phyloP scores from a whole-genome alignment of 2,329 filamentous ascomycete genomes.

The Elsinoe australis region DNA sequence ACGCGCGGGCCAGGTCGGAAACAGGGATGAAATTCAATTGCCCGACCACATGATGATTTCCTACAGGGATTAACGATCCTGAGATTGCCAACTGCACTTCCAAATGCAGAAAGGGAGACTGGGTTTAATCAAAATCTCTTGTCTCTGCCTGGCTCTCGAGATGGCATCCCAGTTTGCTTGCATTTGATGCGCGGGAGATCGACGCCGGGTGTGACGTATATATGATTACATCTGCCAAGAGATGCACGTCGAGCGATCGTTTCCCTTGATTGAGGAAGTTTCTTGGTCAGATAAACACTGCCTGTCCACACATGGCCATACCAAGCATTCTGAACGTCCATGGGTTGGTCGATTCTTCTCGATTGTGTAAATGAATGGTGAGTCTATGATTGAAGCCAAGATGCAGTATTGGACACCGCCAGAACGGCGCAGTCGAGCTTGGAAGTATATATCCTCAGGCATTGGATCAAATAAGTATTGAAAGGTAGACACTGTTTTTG shows the following conservation, averaged over 20 bases:
- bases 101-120: no score
- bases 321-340: slow-evolving; percentile 9
- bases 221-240: slow-evolving; percentile 14
- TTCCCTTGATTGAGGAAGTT: no score
- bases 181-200: slow-evolving; percentile 10
- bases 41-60: not conserved
- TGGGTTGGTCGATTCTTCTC: not conserved
- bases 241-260: slow-evolving; percentile 3
- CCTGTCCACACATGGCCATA: no score
- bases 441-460: not conserved
- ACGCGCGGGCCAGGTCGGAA: not conserved
- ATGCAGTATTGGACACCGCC: slow-evolving; percentile 2
- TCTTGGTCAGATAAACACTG: slow-evolving; percentile 4
- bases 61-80: slow-evolving; percentile 9
- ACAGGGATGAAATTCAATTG: slow-evolving; percentile 1
- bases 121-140: no score
- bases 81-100: slow-evolving; percentile 4
- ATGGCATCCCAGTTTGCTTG: not conserved
- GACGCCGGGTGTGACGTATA: slow-evolving; percentile 13
- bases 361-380: not conserved
- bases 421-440: slow-evolving; percentile 9
- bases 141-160: not conserved
- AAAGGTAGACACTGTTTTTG: not conserved
- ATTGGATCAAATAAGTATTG: not conserved
- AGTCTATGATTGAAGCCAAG: slow-evolving; percentile 16